Evolutionary conservation across 2,329 filamentous ascomycete species (phyloP), one percentile per base, ranked within the genome.

Genomic region (Cucurbitaria berberidis): DNA sequence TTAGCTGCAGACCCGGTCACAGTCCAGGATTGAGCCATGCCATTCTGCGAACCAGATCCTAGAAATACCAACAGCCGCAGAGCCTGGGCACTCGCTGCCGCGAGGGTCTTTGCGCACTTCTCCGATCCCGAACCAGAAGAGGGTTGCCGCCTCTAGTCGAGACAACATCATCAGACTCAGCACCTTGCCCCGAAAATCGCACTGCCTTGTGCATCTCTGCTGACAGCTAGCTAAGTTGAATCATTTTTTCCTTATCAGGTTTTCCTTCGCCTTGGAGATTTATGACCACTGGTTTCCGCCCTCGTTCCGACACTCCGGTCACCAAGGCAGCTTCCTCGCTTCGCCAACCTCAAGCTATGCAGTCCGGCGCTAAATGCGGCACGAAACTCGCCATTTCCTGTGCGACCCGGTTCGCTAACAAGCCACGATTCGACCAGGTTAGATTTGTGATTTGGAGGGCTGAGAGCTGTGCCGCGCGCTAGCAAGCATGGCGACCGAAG

Each of bases 301-400:
- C 55, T 55, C 45, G 21, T 40, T 27, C 48, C 48, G 40, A 38
- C 36, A 49, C 7, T 30, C 24, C 34, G 42, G 42, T 55, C 41
- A 48, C 43, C 41, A 57, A 55, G 55, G 51, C 52, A 58, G 29
- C 40, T 34, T 34, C 43, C 34, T 55, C 39, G 39, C 39, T 51
- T 55, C 39, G 35, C 22, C 24, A 26, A 26, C 24, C 5, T 9
- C 24, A 5, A 26, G 9, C 24, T 26, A n/a, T n/a, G 24, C 5
- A 5, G 19, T 24, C 24, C 2, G 40, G 40, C 40, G 40, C 40
- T 42, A 27, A 42, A 42, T 42, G 40, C 40, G 40, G 40, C 40
- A 30, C 40, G 18, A 26, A 9, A 10, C 3, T 3, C 5, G 11
- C 39, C 3, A 10, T 19, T 26, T 27, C 38, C 27, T 26, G 39